These are phyloP conservation scores for Manihot esculenta DNA, from an alignment of 441 rosid genomes.

Conservation along the genomic window DNA sequence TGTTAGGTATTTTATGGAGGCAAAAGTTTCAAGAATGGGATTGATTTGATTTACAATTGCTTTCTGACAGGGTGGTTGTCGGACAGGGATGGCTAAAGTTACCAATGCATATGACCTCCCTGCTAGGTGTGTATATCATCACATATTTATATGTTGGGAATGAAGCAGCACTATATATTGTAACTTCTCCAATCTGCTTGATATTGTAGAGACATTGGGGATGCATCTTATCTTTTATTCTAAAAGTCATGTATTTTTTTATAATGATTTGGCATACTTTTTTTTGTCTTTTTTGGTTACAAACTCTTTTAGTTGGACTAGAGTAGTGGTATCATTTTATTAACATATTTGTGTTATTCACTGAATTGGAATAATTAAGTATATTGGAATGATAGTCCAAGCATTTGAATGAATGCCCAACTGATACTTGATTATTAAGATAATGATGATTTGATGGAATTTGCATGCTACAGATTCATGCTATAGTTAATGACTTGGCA, in stretches of 20 bases:
- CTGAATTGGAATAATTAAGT: neutral
- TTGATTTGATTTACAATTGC: slow-evolving; percentile 24
- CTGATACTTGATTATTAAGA: slow-evolving; percentile 9
- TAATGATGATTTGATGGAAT: neutral
- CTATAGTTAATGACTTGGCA: neutral
- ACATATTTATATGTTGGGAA: slow-evolving; percentile 4
- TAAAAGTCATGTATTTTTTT: neutral
- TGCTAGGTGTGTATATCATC: slow-evolving; percentile 60
- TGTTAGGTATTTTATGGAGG: slow-evolving; percentile 14
- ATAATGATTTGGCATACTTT: neutral
- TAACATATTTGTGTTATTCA: neutral
- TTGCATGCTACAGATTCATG: neutral
- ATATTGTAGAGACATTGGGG: neutral
- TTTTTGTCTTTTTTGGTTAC: neutral
- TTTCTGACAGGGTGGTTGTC: slow-evolving; percentile 86
- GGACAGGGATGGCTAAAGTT: slow-evolving; percentile 98
- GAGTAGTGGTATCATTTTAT: neutral
- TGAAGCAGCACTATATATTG: neutral
- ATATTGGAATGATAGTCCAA: neutral
- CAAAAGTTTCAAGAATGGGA: slow-evolving; percentile 8
- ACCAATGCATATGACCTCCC: slow-evolving; percentile 98
- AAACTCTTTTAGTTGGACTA: neutral
- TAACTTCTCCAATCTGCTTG: neutral
- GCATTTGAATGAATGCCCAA: neutral
- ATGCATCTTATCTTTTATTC: neutral